Base-by-base conservation (phyloP, 805 yeast genomes). In the Scheffersomyces ergatensis region DNA sequence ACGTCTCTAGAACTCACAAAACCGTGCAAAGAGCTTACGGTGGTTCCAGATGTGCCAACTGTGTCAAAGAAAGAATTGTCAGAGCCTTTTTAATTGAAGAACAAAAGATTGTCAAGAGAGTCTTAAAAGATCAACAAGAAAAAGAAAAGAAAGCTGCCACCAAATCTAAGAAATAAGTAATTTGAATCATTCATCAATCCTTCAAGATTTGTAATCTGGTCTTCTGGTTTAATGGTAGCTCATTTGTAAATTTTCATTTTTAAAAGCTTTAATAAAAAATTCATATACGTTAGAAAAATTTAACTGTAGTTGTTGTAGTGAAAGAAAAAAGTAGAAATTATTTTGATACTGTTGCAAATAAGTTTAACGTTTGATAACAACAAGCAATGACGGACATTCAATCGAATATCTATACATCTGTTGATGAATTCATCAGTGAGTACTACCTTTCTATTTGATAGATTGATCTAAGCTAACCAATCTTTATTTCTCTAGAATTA, bases 1-100 rank as follows among this genome's bases (percentile, higher is more conserved):
- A 78, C 62, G 82, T 92, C 61, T 89, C 98, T 59, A 90, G 85
- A 82, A 89, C 96, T 69, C 86, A 85, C 82, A 93, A 93, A 85
- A 86, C 96, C 61, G 99, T 93, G 61, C 90, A 92, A 70, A 93
- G 99, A 84, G 90, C 97, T 64, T 93, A 93, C 92, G 99, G 99
- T 82, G 99, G 99, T 76, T 83, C 88, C 69, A 85, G 86, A 82
- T 89, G 93, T 81, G 97, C 92, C 74, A 89, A 81, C 88, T 89
- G 96, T 81, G 98, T 92, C 72, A 92, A 92, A 85, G 96, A 92
- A 79, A 89, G 97, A 85, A 84, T 93, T 65, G 92, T 92, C 73
- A 92, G 99, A 81, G 97, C 99, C 69, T 93, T 93, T 89, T 85
- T 93, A 75, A 88, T 93, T 61, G 99, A 95, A 82, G 99, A 93